Conservation (phyloP, 2,329 filamentous ascomycete species). For the Arachnomyces sp. region DNA sequence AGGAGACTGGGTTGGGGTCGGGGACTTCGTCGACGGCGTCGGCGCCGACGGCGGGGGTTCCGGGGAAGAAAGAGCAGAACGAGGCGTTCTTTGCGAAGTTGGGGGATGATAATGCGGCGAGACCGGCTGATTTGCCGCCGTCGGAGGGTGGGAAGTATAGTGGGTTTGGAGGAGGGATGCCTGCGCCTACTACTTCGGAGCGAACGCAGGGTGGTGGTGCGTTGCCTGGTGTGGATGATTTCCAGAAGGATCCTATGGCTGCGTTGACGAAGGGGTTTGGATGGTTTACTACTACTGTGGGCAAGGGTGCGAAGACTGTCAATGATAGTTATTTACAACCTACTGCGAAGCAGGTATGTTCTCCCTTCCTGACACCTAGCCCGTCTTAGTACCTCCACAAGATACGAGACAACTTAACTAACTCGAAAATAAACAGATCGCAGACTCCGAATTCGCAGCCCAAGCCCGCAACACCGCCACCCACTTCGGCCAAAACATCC, state of each 20-base stretch:
- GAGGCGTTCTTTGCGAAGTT: conserved; percentile 86
- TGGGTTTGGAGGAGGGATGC: conserved; percentile 77
- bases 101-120: conserved; percentile 71
- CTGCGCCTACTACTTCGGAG: no score
- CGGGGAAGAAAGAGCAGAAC: conserved; percentile 57
- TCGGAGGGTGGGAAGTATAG: conserved; percentile 87
- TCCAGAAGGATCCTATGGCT: conserved; percentile 83
- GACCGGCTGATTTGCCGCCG: conserved; percentile 68
- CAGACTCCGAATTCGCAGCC: conserved; percentile 70
- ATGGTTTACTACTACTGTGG: conserved; percentile 83
- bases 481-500: conserved; percentile 54
- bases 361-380: neutral
- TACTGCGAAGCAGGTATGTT: conserved; percentile 71
- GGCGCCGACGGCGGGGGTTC: conserved; percentile 21
- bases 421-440: conserved; percentile 48
- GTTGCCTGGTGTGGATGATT: conserved; percentile 70
- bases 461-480: conserved; percentile 54
- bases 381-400: no score
- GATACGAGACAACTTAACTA: neutral
- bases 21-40: conserved; percentile 19
- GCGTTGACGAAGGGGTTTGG: conserved; percentile 88
- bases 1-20: conserved; percentile 13
- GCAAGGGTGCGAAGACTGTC: conserved; percentile 82
- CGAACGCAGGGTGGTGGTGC: conserved; percentile 35
- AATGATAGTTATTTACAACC: conserved; percentile 91